Evolutionary conservation across 352 stramenopile species (phyloP).

Genomic region (Phytophthora rubi): DNA sequence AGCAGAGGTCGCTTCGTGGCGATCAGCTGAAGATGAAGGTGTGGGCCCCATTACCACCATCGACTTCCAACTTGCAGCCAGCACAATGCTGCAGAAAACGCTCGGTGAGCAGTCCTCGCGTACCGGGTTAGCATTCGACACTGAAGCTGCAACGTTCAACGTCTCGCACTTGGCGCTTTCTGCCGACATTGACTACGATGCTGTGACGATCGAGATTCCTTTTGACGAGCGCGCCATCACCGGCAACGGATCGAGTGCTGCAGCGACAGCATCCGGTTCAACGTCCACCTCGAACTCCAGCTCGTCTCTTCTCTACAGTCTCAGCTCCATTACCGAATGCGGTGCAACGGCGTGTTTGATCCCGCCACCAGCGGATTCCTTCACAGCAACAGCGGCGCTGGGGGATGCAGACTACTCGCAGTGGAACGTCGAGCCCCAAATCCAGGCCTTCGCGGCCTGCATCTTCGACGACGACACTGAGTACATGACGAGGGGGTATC

Average conservation of each 20-base stretch:
- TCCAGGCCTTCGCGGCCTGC: slow-evolving; percentile 49
- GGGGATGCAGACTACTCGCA: slow-evolving; percentile 26
- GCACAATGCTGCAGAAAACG: slow-evolving; percentile 21
- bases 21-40: not conserved
- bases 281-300: slow-evolving; percentile 12
- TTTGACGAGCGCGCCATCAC: slow-evolving; percentile 30
- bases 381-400: slow-evolving; percentile 12
- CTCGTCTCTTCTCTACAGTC: slow-evolving; percentile 11
- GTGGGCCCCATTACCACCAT: not conserved
- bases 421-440: slow-evolving; percentile 38
- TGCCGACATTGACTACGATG: slow-evolving; percentile 42
- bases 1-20: slow-evolving; percentile 22
- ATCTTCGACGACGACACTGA: slow-evolving; percentile 37
- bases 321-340: slow-evolving; percentile 33
- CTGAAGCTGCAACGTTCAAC: slow-evolving; percentile 32
- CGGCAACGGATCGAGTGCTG: slow-evolving; percentile 13
- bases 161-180: slow-evolving; percentile 38
- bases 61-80: slow-evolving; percentile 26
- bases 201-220: slow-evolving; percentile 50
- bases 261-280: slow-evolving; percentile 7
- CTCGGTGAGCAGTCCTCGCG: slow-evolving; percentile 32
- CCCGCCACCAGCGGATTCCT: slow-evolving; percentile 25
- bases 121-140: slow-evolving; percentile 25
- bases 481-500: slow-evolving; percentile 37
- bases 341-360: slow-evolving; percentile 44